phyloP scores from a whole-genome alignment of 768 basidiomycete species.

The Tylopilus intermedius region DNA sequence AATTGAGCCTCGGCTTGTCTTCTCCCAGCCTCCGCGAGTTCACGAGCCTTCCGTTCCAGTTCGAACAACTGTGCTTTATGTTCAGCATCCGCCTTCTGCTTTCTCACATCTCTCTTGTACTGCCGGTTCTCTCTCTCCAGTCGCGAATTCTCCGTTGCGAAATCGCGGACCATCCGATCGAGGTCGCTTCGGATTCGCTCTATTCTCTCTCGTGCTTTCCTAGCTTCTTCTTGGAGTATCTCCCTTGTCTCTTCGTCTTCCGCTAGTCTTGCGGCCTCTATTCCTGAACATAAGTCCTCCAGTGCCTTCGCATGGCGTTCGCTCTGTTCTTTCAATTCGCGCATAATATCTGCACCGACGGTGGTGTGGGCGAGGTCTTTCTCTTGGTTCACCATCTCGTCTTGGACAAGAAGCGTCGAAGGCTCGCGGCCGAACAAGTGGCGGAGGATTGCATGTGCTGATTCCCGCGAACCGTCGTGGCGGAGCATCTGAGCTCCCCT shows the following conservation, averaged over 20 bases:
- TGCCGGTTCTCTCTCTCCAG: constrained; percentile 27
- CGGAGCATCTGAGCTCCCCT: constrained; percentile 43
- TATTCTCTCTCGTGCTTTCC: constrained; percentile 40
- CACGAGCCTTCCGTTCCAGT: constrained; percentile 24
- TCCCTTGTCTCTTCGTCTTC: constrained; percentile 42
- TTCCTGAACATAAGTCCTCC: constrained; percentile 39
- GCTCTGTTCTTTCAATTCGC: constrained; percentile 44
- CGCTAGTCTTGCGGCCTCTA: constrained; percentile 38
- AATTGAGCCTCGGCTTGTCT: constrained; percentile 19
- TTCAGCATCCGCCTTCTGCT: constrained; percentile 20
- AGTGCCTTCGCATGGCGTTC: constrained; percentile 44
- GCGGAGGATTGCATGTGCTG: constrained; percentile 42
- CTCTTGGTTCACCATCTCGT: constrained; percentile 48
- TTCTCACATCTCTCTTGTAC: constrained; percentile 15
- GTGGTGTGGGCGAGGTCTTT: constrained; percentile 46
- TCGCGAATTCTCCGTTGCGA: constrained; percentile 32
- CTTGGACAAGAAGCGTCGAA: constrained; percentile 45
- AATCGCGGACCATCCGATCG: constrained; percentile 35
- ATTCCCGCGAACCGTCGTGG: constrained; percentile 37
- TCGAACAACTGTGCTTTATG: constrained; percentile 16
- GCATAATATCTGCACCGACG: constrained; percentile 47
- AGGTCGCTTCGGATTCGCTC: constrained; percentile 37
- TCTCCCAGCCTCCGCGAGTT: constrained; percentile 20
- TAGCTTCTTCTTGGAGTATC: constrained; percentile 40
- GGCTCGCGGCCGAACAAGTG: constrained; percentile 39